Base-by-base conservation (phyloP, 176 grass and related monocot species). In the Carex kokanica region DNA sequence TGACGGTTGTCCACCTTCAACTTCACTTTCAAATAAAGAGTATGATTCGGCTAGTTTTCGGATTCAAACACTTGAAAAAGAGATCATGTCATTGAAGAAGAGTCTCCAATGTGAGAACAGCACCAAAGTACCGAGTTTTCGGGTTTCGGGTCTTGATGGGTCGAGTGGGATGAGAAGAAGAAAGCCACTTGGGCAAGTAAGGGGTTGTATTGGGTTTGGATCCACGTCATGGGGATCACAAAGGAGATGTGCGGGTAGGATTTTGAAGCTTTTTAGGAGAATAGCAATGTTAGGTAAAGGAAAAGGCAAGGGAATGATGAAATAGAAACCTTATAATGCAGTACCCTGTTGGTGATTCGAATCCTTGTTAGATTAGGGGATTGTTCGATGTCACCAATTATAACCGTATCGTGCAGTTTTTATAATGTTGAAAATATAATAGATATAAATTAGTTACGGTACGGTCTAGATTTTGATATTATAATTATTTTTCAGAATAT, bases 11-110 rank as follows among this genome's bases (percentile, higher is more conserved):
- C 64, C 64, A 53, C 58, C 71, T 24, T 84, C 79, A 83, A 84
- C 60, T 63, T 41, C 56, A 24, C 63, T 79, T 58, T 74, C 69
- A 11, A 64, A 85, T 41, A 88, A 81, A 40, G 92, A 91, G 27
- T 90, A 94, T 61, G 90, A 94, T 81, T 87, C 90, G 13, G 86
- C 90, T 17, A 98, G 92, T 85, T 93, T 94, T 84, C 83, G 95
- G 61, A 92, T 98, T 80, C 90, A 98, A 78, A 90, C 84, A 45
- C 87, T 98, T 54, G 92, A 98, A 87, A 79, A 91, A 84, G 92
- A 98, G 87, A 86, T 94, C 62, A 57, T 91, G 24, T 88, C 95
- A 52, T 65, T 94, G 74, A 98, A 98, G 81, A 86, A 87, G 75
- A 94, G 72, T 43, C 89, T 98, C 58, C 86, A 85, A 79, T 83